A percentile compares a stretch with the other conserved stretches of the same genome.
Conservation (phyloP, 345 rosid genomes). For the Arabis alpina region DNA sequence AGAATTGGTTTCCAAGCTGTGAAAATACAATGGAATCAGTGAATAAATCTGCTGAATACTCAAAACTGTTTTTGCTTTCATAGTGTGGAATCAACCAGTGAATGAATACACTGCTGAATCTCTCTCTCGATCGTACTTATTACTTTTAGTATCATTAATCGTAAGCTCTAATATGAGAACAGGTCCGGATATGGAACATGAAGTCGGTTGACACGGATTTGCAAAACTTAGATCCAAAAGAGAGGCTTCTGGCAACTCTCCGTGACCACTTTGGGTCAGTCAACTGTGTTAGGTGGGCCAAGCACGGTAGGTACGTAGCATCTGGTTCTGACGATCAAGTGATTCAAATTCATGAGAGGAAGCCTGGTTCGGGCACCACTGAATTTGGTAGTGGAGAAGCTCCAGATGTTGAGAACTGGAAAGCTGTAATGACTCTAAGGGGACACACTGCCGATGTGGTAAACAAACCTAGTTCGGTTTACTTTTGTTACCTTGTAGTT, state of each 20-base stretch:
- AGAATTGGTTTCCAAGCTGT: neutral
- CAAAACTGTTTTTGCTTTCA: conserved; percentile 23
- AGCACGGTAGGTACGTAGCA: conserved; percentile 86
- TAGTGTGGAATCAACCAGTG: conserved; percentile 15
- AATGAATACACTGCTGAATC: neutral
- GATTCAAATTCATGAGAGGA: conserved; percentile 87
- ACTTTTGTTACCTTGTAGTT: neutral
- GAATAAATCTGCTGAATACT: neutral
- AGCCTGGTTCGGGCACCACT: conserved; percentile 97
- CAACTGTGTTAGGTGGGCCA: conserved; percentile 99
- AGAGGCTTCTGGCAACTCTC: conserved; percentile 91
- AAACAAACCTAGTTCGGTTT: conserved; percentile 35
- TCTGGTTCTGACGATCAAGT: conserved; percentile 98
- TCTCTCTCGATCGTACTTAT: neutral
- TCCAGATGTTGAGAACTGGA: conserved; percentile 99
- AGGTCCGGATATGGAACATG: conserved; percentile 98
- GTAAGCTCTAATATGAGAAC: conserved; percentile 20
- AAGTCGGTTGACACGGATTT: conserved; percentile 73
- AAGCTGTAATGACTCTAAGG: conserved; percentile 91
- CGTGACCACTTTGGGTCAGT: conserved; percentile 99
- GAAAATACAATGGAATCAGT: neutral
- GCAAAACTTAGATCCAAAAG: conserved; percentile 58
- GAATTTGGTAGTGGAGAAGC: conserved; percentile 99
- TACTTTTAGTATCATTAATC: neutral
- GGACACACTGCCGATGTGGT: conserved; percentile 99